These are phyloP conservation scores for Cryptococcus sp. DNA, from an alignment of 1,284 basidiomycete genomes.

Conservation along the genomic window DNA sequence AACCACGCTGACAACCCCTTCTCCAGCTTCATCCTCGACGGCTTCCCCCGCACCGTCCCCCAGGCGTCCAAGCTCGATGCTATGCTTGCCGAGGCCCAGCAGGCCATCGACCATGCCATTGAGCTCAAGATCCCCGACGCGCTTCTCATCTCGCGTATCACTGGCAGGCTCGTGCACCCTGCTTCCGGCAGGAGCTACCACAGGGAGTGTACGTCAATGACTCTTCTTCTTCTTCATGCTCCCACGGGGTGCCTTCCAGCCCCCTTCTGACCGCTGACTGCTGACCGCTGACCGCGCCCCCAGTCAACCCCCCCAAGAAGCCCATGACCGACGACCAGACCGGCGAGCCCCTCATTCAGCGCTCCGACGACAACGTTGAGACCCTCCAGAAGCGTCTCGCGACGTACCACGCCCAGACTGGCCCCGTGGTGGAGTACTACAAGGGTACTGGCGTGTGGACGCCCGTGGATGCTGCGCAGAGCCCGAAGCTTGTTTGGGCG, in stretches of 20 bases:
- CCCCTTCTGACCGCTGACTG: neutral
- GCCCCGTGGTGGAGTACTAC: conserved; percentile 97
- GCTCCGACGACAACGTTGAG: conserved; percentile 89
- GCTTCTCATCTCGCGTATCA: conserved; percentile 94
- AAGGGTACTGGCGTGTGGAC: conserved; percentile 82
- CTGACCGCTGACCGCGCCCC: neutral
- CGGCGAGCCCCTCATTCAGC: conserved; percentile 90
- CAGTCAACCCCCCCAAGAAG: conserved; percentile 89
- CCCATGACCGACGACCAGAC: conserved; percentile 87
- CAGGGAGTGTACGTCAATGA: conserved; percentile 74
- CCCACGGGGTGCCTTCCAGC: conserved; percentile 1
- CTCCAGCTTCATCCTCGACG: conserved; percentile 89
- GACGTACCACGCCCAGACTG: conserved; percentile 87
- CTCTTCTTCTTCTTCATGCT: neutral
- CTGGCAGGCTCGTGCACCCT: conserved; percentile 89
- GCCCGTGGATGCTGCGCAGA: conserved; percentile 89
- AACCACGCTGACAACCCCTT: neutral
- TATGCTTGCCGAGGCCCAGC: conserved; percentile 78
- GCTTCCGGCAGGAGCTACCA: conserved; percentile 89
- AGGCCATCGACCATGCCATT: conserved; percentile 86
- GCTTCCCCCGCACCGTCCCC: conserved; percentile 96
- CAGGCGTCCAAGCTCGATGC: conserved; percentile 94
- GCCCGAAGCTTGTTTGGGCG: conserved; percentile 61
- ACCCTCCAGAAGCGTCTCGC: conserved; percentile 83
- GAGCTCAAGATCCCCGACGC: conserved; percentile 92